phyloP scores from a whole-genome alignment of 371 early-diverging fungal genomes.

The Mucor sp. region DNA sequence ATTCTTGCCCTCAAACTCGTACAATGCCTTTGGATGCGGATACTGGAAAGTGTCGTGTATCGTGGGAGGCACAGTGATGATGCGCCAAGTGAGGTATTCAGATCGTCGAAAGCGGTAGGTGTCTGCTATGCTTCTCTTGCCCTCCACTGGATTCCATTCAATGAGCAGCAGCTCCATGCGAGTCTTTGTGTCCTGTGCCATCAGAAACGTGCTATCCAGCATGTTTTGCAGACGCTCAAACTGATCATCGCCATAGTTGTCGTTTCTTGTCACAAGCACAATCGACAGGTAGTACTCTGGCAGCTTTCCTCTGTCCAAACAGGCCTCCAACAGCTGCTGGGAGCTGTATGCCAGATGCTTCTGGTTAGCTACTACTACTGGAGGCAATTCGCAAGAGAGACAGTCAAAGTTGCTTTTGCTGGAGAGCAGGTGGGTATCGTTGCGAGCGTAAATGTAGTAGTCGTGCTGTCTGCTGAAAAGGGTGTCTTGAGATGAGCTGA shows the following conservation, averaged over 20 bases:
- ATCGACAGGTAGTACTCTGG: not conserved
- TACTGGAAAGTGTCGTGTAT: not conserved
- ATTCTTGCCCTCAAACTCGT: not conserved
- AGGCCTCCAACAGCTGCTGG: not conserved
- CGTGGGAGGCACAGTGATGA: not conserved
- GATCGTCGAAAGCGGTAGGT: not conserved
- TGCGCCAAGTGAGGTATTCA: not conserved
- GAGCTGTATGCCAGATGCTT: not conserved
- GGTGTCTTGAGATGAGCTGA: not conserved
- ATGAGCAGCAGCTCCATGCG: not conserved
- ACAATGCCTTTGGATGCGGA: not conserved
- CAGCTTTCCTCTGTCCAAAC: not conserved
- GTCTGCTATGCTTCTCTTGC: not conserved
- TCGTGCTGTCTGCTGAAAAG: not conserved
- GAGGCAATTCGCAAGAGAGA: not conserved
- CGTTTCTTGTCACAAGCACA: not conserved
- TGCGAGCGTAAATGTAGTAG: not conserved
- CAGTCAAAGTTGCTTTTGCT: not conserved
- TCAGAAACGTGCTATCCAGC: slow-evolving; percentile 3
- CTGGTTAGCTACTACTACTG: not conserved
- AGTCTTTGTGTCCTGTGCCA: not conserved
- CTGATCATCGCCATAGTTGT: not conserved
- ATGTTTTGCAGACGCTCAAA: not conserved
- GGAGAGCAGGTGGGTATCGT: not conserved
- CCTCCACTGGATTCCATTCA: not conserved